These are phyloP conservation scores for Mortierella sp. DNA, from an alignment of 371 early-diverging fungal species.

Conservation along the genomic window DNA sequence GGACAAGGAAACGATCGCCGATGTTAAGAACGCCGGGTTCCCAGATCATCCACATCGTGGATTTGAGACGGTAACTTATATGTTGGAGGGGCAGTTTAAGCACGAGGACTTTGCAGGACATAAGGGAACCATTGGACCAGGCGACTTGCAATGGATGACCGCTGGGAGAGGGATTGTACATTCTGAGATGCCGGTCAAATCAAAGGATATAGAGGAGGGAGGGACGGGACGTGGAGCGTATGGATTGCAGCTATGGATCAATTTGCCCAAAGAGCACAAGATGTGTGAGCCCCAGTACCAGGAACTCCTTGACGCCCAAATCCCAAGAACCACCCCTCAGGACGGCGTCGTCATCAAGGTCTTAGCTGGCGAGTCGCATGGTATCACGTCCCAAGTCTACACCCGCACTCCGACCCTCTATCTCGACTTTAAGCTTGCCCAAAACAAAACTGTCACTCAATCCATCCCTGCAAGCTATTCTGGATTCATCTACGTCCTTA, in stretches of 20 bases:
- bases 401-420: conserved; percentile 64
- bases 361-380: neutral
- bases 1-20: neutral
- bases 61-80: neutral
- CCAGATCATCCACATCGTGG: neutral
- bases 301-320: neutral
- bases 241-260: neutral
- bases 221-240: neutral
- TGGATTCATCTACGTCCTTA: conserved; percentile 76
- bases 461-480: conserved; percentile 70
- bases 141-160: conserved; percentile 4
- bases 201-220: neutral
- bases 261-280: neutral
- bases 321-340: neutral
- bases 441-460: conserved; percentile 65
- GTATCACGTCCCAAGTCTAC: neutral
- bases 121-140: neutral
- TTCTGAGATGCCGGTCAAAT: neutral
- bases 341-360: neutral
- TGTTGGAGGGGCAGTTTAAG: neutral
- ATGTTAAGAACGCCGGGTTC: neutral
- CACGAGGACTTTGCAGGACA: neutral
- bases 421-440: conserved; percentile 73
- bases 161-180: neutral
- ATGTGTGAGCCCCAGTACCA: conserved; percentile 1